These are phyloP conservation scores for Cytospora schulzeri DNA, from an alignment of 2,329 filamentous ascomycete genomes.

Conservation along the genomic window DNA sequence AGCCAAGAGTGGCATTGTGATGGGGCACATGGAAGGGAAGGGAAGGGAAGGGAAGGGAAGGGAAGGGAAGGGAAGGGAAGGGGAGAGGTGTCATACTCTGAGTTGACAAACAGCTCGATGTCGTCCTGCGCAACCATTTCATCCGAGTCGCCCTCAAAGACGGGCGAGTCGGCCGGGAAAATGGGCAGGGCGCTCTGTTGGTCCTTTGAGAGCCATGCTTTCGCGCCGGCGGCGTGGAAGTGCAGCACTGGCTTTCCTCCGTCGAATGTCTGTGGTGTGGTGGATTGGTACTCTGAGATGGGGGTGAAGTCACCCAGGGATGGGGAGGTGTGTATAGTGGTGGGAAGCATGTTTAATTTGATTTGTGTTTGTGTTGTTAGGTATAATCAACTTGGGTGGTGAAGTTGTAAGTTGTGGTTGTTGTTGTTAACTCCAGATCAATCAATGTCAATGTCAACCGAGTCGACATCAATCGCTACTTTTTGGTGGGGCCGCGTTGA, in stretches of 20 bases:
- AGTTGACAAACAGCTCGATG: constrained; percentile 61
- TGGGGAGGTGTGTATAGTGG: constrained; percentile 61
- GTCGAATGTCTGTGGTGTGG: constrained; percentile 74
- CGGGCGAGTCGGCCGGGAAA: constrained; percentile 46
- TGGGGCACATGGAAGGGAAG: too few species aligned
- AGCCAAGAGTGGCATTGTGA: not conserved
- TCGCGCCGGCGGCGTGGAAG: constrained; percentile 58
- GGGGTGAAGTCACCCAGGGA: constrained; percentile 61
- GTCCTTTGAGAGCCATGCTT: constrained; percentile 58
- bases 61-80: not conserved
- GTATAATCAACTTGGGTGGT: constrained; percentile 25
- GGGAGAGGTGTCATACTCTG: constrained; percentile 48
- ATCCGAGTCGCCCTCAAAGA: constrained; percentile 39
- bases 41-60: too few species aligned
- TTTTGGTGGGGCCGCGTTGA: constrained; percentile 21
- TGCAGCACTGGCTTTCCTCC: constrained; percentile 72
- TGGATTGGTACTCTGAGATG: constrained; percentile 69
- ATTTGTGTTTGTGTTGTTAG: constrained; percentile 14
- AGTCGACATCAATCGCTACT: too few species aligned
- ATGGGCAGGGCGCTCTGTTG: constrained; percentile 58
- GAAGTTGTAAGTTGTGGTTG: constrained; percentile 19
- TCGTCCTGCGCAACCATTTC: constrained; percentile 45
- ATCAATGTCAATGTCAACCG: too few species aligned
- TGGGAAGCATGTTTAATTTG: constrained; percentile 45
- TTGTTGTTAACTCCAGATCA: too few species aligned